These are phyloP conservation scores for Colletotrichum sidae DNA, from an alignment of 2,329 filamentous ascomycete species.

Conservation along the genomic window DNA sequence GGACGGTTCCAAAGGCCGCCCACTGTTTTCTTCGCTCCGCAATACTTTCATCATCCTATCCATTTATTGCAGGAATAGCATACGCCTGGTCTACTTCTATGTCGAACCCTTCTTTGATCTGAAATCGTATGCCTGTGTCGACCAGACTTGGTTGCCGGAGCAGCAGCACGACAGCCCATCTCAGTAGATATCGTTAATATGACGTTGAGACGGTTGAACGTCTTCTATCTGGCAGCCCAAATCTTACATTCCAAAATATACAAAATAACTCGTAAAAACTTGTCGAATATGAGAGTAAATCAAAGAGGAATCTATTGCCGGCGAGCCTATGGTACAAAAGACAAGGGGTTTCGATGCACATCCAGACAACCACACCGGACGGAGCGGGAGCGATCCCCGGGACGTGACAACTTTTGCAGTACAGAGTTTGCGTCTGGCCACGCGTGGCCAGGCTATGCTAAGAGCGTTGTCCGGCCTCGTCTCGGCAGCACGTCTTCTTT, in stretches of 20 bases:
- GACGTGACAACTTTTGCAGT: slow-evolving; percentile 22
- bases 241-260: not conserved
- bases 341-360: slow-evolving; percentile 32
- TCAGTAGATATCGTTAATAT: too few relatives aligned
- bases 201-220: too few relatives aligned
- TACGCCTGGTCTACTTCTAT: too few relatives aligned
- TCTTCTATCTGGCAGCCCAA: not conserved
- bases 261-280: not conserved
- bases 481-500: slow-evolving; percentile 18
- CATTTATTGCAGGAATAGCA: too few relatives aligned
- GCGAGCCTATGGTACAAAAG: slow-evolving; percentile 40
- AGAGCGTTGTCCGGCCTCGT: slow-evolving; percentile 15
- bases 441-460: slow-evolving; percentile 2
- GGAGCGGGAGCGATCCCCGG: too few relatives aligned
- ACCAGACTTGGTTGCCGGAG: too few relatives aligned
- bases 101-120: too few relatives aligned
- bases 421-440: slow-evolving; percentile 27
- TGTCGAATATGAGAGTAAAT: slow-evolving; percentile 4
- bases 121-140: too few relatives aligned
- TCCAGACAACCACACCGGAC: not conserved
- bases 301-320: slow-evolving; percentile 40
- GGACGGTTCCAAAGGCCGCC: too few relatives aligned
- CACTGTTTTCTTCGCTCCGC: too few relatives aligned
- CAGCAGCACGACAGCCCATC: too few relatives aligned
- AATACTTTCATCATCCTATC: too few relatives aligned